These are phyloP conservation scores for Prunella vulgaris DNA, from an alignment of 257 asterid species.

Conservation along the genomic window DNA sequence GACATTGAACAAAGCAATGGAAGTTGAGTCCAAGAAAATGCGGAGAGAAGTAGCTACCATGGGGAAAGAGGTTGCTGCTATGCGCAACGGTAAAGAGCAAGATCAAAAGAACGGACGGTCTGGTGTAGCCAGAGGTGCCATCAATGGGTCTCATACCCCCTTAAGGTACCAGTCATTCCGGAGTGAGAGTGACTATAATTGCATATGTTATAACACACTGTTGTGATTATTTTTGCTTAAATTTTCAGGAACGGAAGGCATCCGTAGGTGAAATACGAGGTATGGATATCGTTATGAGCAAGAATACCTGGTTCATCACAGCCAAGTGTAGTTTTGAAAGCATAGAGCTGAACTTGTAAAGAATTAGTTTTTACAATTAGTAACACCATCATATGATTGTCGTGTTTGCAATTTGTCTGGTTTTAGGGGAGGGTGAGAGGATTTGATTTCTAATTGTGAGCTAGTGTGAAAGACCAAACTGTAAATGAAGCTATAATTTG, in stretches of 20 bases:
- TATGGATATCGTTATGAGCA: background rate
- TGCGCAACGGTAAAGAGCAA: constrained; percentile 66
- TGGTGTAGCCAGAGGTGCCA: constrained; percentile 44
- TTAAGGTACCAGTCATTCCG: constrained; percentile 35
- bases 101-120: constrained; percentile 53
- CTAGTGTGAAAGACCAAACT: constrained; percentile 14
- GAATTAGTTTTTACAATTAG: constrained; percentile 23
- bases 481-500: constrained; percentile 22
- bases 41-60: constrained; percentile 78
- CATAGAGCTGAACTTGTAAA: constrained; percentile 33
- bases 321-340: constrained; percentile 28
- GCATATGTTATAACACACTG: background rate
- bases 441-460: constrained; percentile 26
- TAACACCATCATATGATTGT: constrained; percentile 22
- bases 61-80: constrained; percentile 76
- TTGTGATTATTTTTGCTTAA: background rate
- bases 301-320: constrained; percentile 12
- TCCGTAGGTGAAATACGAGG: constrained; percentile 4
- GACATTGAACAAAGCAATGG: constrained; percentile 77
- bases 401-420: constrained; percentile 28
- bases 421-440: constrained; percentile 19
- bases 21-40: constrained; percentile 79
- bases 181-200: background rate
- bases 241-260: constrained; percentile 39
- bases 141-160: constrained; percentile 40